Evolutionary conservation across 345 rosid genomes (phyloP).

Genomic region (Sisymbrium altissimum): DNA sequence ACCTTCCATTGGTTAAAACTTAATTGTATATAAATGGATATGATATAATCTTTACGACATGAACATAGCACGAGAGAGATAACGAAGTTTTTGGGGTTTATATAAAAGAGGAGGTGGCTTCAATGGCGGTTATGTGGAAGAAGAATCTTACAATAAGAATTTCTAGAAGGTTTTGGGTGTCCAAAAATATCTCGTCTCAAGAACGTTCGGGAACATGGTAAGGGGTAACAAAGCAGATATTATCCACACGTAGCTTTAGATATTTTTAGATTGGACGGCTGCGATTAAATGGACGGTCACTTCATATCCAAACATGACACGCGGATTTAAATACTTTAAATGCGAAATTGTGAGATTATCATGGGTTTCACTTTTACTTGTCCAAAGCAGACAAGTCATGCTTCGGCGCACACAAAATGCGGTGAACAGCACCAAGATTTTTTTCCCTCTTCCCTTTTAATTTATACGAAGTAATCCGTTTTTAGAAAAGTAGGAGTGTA

Average conservation of each 20-base stretch:
- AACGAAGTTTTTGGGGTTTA: not conserved
- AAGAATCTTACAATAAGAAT: not conserved
- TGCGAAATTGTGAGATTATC: not conserved
- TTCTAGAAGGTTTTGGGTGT: slow-evolving; percentile 22
- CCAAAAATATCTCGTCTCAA: slow-evolving; percentile 25
- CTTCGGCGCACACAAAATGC: not conserved
- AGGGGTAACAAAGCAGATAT: not conserved
- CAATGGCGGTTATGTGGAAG: slow-evolving; percentile 18
- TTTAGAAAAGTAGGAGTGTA: too few species aligned
- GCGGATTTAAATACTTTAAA: not conserved
- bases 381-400: not conserved
- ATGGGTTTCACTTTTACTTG: slow-evolving; percentile 5
- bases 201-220: slow-evolving; percentile 27
- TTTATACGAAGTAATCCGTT: not conserved
- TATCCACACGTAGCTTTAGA: not conserved
- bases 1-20: slow-evolving; percentile 17
- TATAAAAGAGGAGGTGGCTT: slow-evolving; percentile 16
- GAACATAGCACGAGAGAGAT: not conserved
- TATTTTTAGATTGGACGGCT: slow-evolving; percentile 18
- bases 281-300: slow-evolving; percentile 11
- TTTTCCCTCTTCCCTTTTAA: not conserved
- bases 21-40: not conserved
- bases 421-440: not conserved
- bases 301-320: slow-evolving; percentile 15
- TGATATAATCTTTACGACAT: not conserved